Base-by-base conservation (phyloP, 2,329 filamentous ascomycete genomes). In the Arthroderma uncinatum region DNA sequence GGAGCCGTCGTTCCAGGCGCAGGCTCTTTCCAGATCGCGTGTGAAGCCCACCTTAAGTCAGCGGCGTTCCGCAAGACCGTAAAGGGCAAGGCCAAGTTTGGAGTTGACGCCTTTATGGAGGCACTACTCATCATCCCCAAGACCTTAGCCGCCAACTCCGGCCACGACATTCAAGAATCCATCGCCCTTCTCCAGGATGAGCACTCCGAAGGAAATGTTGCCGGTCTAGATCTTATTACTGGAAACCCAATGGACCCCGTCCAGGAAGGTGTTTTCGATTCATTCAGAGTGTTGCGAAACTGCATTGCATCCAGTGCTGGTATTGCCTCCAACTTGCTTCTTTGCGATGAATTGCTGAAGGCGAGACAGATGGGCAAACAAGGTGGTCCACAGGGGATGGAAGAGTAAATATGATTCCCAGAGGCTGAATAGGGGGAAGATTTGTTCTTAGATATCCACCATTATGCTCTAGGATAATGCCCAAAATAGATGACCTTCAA, bases 21-120 rank as follows among this genome's bases (percentile, higher is more conserved):
- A 58, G 93, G 93, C 66, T 89, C 93, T 53, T 98, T 95, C 83
- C 93, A 98, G 74, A 85, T 98, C 48, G 91, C 93, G 33, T 95
- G 89, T 65, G 89, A 91, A 23, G 80, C 84, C 50, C 90, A 95
- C 73, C 79, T 98, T 61, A 87, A 86, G 71, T 90, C 89, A 62
- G 89, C 95, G 67, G 82, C 81, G 16, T 95, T 97, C 76, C 80
- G 80, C 65, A 94, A 89, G 78, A 86, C 86, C 30, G 87, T 97
- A 70, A 98, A 96, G 80, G 93, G 93, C 67, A 98, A 98, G 80
- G 89, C 92, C 40, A 95, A 95, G 77, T 96, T 84, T 80, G 93
- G 93, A 70, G 91, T 98, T 6, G 83, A 86, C 64, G 93, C 93
- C 6, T 98, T 98, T 71, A 89, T 93, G 6, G 92, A 98, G 73